A percentile compares a stretch with the other conserved stretches of the same genome.
These are phyloP conservation scores for Akanthomyces lecanii DNA, from an alignment of 2,329 filamentous ascomycete genomes.

Conservation along the genomic window DNA sequence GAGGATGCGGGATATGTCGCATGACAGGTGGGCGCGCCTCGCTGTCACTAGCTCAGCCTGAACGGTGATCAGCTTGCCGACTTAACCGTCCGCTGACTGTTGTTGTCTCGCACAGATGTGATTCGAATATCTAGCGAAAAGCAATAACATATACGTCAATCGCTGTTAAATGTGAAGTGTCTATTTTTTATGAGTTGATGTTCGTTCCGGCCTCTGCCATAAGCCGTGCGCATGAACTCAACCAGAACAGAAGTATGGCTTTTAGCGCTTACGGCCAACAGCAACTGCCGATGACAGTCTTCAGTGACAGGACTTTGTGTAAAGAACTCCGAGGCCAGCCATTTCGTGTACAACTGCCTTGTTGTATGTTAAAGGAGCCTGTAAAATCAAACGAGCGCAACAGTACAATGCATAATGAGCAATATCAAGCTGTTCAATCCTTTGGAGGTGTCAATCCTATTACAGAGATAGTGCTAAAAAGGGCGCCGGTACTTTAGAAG, in stretches of 20 bases:
- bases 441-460: background rate
- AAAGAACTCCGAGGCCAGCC: too few species aligned
- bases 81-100: background rate
- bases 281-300: too few species aligned
- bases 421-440: background rate
- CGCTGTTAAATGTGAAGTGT: background rate
- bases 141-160: background rate
- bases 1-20: constrained; percentile 3
- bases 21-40: background rate
- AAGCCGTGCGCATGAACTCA: too few species aligned
- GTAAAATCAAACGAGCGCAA: too few species aligned
- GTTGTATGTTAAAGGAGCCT: too few species aligned
- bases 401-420: background rate
- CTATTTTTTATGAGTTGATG: too few species aligned
- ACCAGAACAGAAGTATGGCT: too few species aligned
- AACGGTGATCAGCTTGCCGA: background rate
- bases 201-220: too few species aligned
- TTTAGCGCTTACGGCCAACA: too few species aligned
- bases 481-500: background rate
- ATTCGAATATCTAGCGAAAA: background rate
- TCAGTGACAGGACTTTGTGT: too few species aligned
- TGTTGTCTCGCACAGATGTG: too few species aligned
- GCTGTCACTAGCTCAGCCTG: background rate
- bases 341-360: too few species aligned
- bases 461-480: background rate